These are phyloP conservation scores for Microsporum audouinii DNA, from an alignment of 2,329 filamentous ascomycete genomes.

Conservation along the genomic window DNA sequence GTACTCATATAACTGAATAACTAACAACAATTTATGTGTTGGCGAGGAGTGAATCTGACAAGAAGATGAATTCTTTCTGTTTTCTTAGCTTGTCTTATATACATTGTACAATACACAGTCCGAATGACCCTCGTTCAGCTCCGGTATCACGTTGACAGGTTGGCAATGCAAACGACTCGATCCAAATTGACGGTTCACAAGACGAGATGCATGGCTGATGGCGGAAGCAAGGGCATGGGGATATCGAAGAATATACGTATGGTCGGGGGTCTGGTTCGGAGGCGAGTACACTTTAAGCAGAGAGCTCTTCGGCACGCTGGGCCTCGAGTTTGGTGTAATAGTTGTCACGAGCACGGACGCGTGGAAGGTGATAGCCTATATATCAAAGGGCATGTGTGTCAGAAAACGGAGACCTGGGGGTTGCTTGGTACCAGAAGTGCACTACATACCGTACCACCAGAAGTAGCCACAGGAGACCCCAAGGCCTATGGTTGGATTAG, in stretches of 20 bases:
- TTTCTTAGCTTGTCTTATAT: neutral
- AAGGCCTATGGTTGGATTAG: constrained; percentile 38
- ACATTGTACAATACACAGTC: neutral
- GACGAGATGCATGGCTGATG: neutral
- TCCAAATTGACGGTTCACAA: neutral
- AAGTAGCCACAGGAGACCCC: constrained; percentile 52
- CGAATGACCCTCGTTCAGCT: neutral
- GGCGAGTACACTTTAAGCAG: neutral
- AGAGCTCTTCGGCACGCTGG: constrained; percentile 38
- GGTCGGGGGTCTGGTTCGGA: neutral
- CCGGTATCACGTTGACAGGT: neutral
- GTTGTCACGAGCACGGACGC: constrained; percentile 51
- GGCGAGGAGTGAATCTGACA: neutral
- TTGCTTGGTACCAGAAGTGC: neutral
- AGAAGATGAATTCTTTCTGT: neutral
- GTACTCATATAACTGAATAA: neutral
- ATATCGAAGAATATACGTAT: neutral
- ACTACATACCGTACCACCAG: constrained; percentile 53
- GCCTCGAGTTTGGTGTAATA: constrained; percentile 55
- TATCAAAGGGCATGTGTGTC: neutral
- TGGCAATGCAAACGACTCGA: neutral
- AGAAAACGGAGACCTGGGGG: neutral
- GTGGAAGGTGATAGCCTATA: constrained; percentile 52
- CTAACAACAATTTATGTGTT: neutral
- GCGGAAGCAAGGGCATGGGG: no score